Conservation (phyloP, 768 basidiomycete genomes). For the Sutorius australiensis region DNA sequence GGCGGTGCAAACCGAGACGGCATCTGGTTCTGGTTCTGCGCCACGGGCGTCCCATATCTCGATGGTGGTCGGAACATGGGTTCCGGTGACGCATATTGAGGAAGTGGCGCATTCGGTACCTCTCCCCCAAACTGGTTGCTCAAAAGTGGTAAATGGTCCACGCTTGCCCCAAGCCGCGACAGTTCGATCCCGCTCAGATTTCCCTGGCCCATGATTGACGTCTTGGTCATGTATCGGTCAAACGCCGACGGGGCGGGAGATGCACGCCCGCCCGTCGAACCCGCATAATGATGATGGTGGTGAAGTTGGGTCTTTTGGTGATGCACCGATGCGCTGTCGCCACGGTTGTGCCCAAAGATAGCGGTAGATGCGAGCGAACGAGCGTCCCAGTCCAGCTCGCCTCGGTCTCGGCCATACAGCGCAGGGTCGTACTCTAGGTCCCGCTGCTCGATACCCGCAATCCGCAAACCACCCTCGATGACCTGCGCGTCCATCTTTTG, state of each 20-base stretch:
- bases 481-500: slow-evolving; percentile 71
- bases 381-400: slow-evolving; percentile 86
- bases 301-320: slow-evolving; percentile 32
- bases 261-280: slow-evolving; percentile 30
- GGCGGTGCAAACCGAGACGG: slow-evolving; percentile 32
- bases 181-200: slow-evolving; percentile 49
- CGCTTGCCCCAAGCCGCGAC: slow-evolving; percentile 45
- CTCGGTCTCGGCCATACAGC: slow-evolving; percentile 74
- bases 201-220: slow-evolving; percentile 34
- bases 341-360: slow-evolving; percentile 39
- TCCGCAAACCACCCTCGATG: slow-evolving; percentile 74
- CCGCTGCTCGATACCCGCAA: slow-evolving; percentile 75
- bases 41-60: slow-evolving; percentile 31
- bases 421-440: slow-evolving; percentile 83
- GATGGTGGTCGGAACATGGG: slow-evolving; percentile 14
- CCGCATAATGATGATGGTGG: slow-evolving; percentile 34
- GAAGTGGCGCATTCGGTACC: slow-evolving; percentile 20
- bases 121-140: slow-evolving; percentile 16
- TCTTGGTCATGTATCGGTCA: slow-evolving; percentile 54
- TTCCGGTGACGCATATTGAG: slow-evolving; percentile 23
- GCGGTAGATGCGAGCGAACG: slow-evolving; percentile 66
- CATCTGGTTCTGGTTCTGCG: slow-evolving; percentile 17
- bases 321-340: slow-evolving; percentile 39
- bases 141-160: slow-evolving; percentile 61
- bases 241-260: slow-evolving; percentile 47